These are phyloP conservation scores for Prasinococcaceae sp. DNA, from an alignment of 139 green algal genomes.

Conservation along the genomic window DNA sequence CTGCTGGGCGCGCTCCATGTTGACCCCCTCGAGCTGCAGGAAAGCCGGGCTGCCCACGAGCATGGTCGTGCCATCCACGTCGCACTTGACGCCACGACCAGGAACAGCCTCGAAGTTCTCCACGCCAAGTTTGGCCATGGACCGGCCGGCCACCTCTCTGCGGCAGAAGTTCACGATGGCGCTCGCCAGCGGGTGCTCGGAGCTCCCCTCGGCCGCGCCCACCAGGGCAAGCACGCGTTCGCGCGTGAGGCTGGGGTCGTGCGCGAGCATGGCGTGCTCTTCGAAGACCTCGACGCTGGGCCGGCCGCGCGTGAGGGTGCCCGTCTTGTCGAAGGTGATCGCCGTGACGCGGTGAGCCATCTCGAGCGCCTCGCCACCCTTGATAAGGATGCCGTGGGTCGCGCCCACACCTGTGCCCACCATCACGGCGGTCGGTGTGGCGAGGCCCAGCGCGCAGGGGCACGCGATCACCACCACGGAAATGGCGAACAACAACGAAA, in stretches of 20 bases:
- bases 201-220: slow-evolving; percentile 57
- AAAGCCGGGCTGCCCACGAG: slow-evolving; percentile 24
- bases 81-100: slow-evolving; percentile 21
- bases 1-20: slow-evolving; percentile 9
- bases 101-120: slow-evolving; percentile 17
- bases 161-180: slow-evolving; percentile 54
- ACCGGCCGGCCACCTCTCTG: too few relatives aligned
- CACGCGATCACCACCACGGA: slow-evolving; percentile 93
- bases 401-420: slow-evolving; percentile 80
- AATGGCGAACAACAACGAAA: slow-evolving; percentile 87
- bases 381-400: slow-evolving; percentile 84
- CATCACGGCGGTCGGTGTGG: slow-evolving; percentile 96
- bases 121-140: too few relatives aligned
- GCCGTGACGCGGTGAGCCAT: slow-evolving; percentile 28
- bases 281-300: slow-evolving; percentile 37
- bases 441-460: slow-evolving; percentile 81
- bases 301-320: slow-evolving; percentile 70
- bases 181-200: slow-evolving; percentile 75
- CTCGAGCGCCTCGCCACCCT: slow-evolving; percentile 67
- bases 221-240: slow-evolving; percentile 38
- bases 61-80: slow-evolving; percentile 11
- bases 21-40: slow-evolving; percentile 11
- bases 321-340: slow-evolving; percentile 95
- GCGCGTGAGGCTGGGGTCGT: slow-evolving; percentile 3
- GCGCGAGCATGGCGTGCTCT: not conserved